Conservation (phyloP, 2,329 filamentous ascomycete genomes). For the Cercospora sesami region DNA sequence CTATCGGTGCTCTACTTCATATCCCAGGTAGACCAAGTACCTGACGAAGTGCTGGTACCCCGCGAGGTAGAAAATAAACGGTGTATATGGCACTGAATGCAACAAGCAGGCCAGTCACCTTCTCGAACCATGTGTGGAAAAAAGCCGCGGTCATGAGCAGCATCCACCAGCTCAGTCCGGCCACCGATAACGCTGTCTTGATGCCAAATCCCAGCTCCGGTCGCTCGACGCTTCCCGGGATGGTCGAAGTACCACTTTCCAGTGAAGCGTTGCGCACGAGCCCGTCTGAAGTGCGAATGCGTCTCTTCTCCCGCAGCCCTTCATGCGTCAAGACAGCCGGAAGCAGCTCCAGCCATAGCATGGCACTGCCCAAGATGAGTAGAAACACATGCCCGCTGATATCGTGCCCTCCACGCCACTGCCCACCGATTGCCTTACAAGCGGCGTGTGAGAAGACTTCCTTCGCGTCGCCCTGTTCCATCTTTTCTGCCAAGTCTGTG, state of each 20-base stretch:
- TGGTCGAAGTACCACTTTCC: slow-evolving; percentile 43
- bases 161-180: slow-evolving; percentile 86
- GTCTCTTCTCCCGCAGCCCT: slow-evolving; percentile 60
- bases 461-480: slow-evolving; percentile 45
- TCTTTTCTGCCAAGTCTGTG: slow-evolving; percentile 45
- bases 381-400: slow-evolving; percentile 95
- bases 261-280: slow-evolving; percentile 53
- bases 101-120: slow-evolving; percentile 59
- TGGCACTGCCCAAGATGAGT: slow-evolving; percentile 78
- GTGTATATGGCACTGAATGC: slow-evolving; percentile 48
- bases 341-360: slow-evolving; percentile 79
- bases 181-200: slow-evolving; percentile 58
- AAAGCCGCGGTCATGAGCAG: slow-evolving; percentile 96
- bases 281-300: slow-evolving; percentile 66
- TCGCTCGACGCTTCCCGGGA: slow-evolving; percentile 39
- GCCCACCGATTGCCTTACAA: slow-evolving; percentile 78
- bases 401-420: slow-evolving; percentile 92
- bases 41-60: slow-evolving; percentile 44
- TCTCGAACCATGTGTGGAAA: slow-evolving; percentile 99
- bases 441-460: slow-evolving; percentile 69
- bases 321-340: slow-evolving; percentile 54
- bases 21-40: slow-evolving; percentile 51
- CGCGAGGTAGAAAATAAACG: slow-evolving; percentile 52
- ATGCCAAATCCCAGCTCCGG: slow-evolving; percentile 49
- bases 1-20: slow-evolving; percentile 16